Base-by-base conservation (phyloP, 78 protist species). In the Cavenderia fasciculata region DNA sequence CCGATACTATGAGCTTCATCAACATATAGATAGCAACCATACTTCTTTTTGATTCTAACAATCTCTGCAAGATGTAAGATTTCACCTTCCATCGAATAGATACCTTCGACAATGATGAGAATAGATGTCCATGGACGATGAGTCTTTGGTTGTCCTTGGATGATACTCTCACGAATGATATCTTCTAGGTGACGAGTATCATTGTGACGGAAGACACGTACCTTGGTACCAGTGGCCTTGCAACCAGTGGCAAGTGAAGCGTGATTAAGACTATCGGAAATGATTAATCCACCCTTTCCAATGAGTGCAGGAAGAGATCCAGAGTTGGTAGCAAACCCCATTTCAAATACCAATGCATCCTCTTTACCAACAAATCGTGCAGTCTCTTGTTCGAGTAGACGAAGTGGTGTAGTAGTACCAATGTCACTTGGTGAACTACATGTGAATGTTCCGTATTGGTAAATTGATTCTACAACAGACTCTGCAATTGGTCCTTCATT, bases 1-100 rank as follows among this genome's bases (percentile, higher is more conserved):
- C 99, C 99, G 72, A 99, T 97, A 23, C 98, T 93, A 75, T 99
- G 99, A 1, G 99, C 99, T 91, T 99, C 99, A 86, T 99, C 99
- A 49, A 99, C 71, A 73, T 97, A 99, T 14, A 98, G 51, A 79
- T 96, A 97, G 25, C 94, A 77, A 41, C 88, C 88, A 92, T 98
- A 99, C 73, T 94, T 95, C 87, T 99, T 96, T 94, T 97, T 97
- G 43, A 99, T 65, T 5, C 61, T 92, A 11, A 98, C 73, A 29
- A 98, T 92, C 47, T 92, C 96, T 25, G 85, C 78, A 21, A 99
- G 92, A 16, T 29, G n/a, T 54, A 62, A 23, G 33, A 97, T 74
- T 25, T 92, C 93, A n/a, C 99, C 99, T 54, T 98, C 99, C 99
- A 99, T 99, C 11, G 96, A 87, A 72, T 98, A 98, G 82, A 99